These are phyloP conservation scores for Acorus calamus DNA, from an alignment of 106 monocot genomes.

Conservation along the genomic window DNA sequence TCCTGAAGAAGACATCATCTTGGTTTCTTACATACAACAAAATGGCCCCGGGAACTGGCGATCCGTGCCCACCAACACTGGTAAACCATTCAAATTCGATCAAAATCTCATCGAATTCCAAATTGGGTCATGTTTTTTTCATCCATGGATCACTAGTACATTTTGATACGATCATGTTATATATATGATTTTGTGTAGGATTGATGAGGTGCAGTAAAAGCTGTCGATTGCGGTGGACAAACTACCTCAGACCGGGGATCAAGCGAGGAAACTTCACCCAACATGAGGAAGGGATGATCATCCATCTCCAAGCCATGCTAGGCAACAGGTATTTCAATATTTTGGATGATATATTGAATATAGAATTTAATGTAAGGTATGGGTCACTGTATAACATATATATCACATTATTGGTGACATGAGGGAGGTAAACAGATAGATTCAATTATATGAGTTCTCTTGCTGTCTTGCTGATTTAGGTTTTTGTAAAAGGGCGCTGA, in stretches of 20 bases:
- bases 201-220: constrained; percentile 73
- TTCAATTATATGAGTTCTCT: no score
- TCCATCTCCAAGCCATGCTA: constrained; percentile 52
- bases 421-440: no score
- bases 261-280: constrained; percentile 63
- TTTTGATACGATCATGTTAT: no score
- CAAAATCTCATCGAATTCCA: no score
- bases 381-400: no score
- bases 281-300: constrained; percentile 47
- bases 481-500: no score
- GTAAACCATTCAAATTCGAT: constrained; percentile 16
- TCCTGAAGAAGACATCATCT: constrained; percentile 45
- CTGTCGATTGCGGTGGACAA: constrained; percentile 67
- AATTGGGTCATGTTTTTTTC: not conserved
- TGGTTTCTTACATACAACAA: constrained; percentile 46
- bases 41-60: constrained; percentile 55
- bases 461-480: no score
- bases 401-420: no score
- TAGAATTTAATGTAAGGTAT: no score
- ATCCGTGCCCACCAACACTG: constrained; percentile 38
- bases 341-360: no score
- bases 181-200: constrained; percentile 14
- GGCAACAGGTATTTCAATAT: constrained; percentile 39
- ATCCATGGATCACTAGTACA: no score
- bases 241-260: constrained; percentile 71